A percentile compares a stretch with the other conserved stretches of the same genome.
phyloP scores from a whole-genome alignment of 2,329 filamentous ascomycete genomes.

The Aspergillus ustus region DNA sequence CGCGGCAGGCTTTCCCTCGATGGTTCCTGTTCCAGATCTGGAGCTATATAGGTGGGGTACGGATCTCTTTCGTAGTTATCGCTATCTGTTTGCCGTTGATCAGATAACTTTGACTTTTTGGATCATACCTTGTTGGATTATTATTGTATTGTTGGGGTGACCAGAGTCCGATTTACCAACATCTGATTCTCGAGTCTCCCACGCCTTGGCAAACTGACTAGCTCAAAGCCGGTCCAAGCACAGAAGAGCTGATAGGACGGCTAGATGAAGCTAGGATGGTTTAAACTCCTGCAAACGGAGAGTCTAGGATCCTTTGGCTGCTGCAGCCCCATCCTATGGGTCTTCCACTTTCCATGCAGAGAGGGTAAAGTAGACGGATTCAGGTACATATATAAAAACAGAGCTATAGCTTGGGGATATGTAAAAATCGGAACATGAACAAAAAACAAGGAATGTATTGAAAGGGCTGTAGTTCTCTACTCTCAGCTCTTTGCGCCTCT shows the following conservation, averaged over 20 bases:
- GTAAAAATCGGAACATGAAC: not conserved
- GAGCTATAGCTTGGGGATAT: not conserved
- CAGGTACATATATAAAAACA: not conserved
- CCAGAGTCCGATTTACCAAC: not conserved
- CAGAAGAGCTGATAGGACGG: constrained; percentile 14
- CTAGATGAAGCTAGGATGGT: not conserved
- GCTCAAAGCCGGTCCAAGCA: not conserved
- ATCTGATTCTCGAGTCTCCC: not conserved
- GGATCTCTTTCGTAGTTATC: not conserved
- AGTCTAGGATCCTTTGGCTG: not conserved
- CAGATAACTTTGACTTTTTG: not conserved
- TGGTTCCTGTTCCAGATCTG: constrained; percentile 1
- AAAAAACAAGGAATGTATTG: not conserved
- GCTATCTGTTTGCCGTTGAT: not conserved
- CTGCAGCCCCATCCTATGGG: not conserved
- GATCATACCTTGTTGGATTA: not conserved
- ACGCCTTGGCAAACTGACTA: constrained; percentile 10
- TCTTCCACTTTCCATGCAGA: not conserved
- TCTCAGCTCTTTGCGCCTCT: constrained; percentile 29
- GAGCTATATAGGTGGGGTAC: not conserved
- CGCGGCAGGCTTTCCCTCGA: not conserved
- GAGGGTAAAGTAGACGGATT: not conserved
- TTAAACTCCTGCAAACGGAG: constrained; percentile 1
- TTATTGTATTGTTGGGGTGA: not conserved
- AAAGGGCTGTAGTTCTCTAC: constrained; percentile 5